A percentile compares a stretch with the other conserved stretches of the same genome.
These are phyloP conservation scores for Narthecium ossifragum DNA, from an alignment of 106 monocot genomes.

Conservation along the genomic window DNA sequence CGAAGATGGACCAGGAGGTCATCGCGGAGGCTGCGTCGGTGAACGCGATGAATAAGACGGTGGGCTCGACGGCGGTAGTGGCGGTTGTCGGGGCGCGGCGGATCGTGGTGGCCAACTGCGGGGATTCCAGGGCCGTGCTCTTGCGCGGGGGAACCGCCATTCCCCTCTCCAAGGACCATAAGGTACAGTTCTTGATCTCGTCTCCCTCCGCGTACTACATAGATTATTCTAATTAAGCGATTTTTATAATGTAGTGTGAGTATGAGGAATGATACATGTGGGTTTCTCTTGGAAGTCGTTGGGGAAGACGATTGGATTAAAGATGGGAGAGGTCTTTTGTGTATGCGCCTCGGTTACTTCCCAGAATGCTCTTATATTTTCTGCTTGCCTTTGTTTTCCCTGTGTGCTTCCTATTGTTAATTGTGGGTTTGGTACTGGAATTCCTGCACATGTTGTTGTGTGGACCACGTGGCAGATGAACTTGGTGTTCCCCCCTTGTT, in stretches of 20 bases:
- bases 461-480: no score
- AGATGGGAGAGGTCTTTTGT: neutral
- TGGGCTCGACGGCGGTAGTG: slow-evolving; percentile 81
- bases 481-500: neutral
- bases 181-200: slow-evolving; percentile 28
- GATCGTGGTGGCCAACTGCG: slow-evolving; percentile 76
- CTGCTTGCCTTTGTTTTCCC: neutral
- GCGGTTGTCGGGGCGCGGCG: slow-evolving; percentile 34
- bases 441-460: neutral
- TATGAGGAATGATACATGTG: neutral
- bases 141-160: slow-evolving; percentile 44
- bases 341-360: neutral
- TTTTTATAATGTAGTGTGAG: no score
- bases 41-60: slow-evolving; percentile 32
- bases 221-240: neutral
- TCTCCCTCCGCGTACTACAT: no score
- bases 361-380: neutral
- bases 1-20: slow-evolving; percentile 50
- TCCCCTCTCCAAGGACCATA: slow-evolving; percentile 60
- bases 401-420: neutral
- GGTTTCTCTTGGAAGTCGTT: neutral
- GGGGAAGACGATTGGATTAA: neutral
- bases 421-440: neutral
- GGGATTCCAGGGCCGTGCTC: slow-evolving; percentile 69
- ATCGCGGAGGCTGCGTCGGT: neutral